These are phyloP conservation scores for Emydomyces testavorans DNA, from an alignment of 2,329 filamentous ascomycete species.

Conservation along the genomic window DNA sequence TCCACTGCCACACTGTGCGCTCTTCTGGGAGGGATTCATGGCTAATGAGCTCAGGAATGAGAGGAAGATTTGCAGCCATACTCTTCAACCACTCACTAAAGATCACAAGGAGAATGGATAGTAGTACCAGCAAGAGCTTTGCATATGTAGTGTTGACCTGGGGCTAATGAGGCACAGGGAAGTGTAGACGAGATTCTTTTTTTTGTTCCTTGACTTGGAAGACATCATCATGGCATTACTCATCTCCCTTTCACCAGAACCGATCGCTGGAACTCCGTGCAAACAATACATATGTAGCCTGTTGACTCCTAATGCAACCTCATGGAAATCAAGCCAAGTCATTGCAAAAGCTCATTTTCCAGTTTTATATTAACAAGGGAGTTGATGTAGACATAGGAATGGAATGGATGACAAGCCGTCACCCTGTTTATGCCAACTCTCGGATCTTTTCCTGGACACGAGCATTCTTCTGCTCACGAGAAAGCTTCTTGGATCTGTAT, in stretches of 20 bases:
- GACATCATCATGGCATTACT: constrained; percentile 5
- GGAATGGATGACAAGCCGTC: not conserved
- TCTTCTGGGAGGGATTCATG: too few species aligned
- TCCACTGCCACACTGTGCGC: too few species aligned
- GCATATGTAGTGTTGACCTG: not conserved
- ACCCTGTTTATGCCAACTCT: constrained; percentile 51
- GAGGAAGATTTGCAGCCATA: too few species aligned
- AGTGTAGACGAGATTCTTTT: not conserved
- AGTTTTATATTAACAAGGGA: too few species aligned
- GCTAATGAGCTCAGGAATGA: too few species aligned
- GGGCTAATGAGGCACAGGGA: not conserved
- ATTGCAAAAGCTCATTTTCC: constrained; percentile 7
- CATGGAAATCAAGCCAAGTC: constrained; percentile 5
- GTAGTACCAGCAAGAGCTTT: too few species aligned
- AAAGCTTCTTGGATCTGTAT: constrained; percentile 66
- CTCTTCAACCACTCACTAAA: too few species aligned
- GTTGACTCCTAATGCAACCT: constrained; percentile 3
- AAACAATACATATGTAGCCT: constrained; percentile 8
- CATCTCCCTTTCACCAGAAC: constrained; percentile 9
- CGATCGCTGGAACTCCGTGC: constrained; percentile 3
- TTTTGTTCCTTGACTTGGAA: constrained; percentile 1
- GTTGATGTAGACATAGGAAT: not conserved
- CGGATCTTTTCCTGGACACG: constrained; percentile 86
- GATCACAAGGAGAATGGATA: too few species aligned
- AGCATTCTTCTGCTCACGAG: constrained; percentile 69